These are phyloP conservation scores for Coemansia sp. DNA, from an alignment of 192 early-diverging fungal genomes.

Conservation along the genomic window DNA sequence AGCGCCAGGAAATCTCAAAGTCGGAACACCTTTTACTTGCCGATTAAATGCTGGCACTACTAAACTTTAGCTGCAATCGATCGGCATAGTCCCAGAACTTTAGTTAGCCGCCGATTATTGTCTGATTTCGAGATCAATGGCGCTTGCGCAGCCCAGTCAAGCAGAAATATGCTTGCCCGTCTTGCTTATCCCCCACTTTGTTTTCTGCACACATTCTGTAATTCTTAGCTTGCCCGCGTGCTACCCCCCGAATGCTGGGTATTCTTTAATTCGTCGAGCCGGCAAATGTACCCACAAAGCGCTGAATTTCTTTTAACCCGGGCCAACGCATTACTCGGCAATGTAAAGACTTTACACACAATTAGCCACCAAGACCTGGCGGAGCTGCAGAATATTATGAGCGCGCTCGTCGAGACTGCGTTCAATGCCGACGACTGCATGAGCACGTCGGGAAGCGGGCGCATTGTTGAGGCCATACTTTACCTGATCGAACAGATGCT, in stretches of 20 bases:
- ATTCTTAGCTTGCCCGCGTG: no score
- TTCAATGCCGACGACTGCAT: conserved; percentile 5
- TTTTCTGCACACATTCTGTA: neutral
- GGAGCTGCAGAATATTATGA: conserved; percentile 13
- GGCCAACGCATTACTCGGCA: conserved; percentile 8
- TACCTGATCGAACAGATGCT: conserved; percentile 15
- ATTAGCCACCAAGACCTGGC: neutral
- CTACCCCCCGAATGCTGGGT: neutral
- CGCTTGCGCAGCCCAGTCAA: no score
- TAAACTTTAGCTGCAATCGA: no score
- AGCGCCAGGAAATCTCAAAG: no score
- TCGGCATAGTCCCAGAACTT: no score
- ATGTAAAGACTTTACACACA: neutral
- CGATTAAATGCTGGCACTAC: no score
- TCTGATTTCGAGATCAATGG: no score
- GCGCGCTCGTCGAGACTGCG: conserved; percentile 6
- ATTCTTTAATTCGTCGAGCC: neutral
- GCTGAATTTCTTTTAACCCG: neutral
- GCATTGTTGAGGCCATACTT: conserved; percentile 6
- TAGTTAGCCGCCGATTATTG: no score
- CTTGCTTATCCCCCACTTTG: no score
- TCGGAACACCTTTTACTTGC: no score
- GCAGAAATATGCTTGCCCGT: no score
- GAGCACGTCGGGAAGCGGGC: neutral
- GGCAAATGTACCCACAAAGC: conserved; percentile 8